A percentile compares a stretch with the other conserved stretches of the same genome.
phyloP scores from a whole-genome alignment of 805 yeast genomes.

The Grigorovia jiainica region DNA sequence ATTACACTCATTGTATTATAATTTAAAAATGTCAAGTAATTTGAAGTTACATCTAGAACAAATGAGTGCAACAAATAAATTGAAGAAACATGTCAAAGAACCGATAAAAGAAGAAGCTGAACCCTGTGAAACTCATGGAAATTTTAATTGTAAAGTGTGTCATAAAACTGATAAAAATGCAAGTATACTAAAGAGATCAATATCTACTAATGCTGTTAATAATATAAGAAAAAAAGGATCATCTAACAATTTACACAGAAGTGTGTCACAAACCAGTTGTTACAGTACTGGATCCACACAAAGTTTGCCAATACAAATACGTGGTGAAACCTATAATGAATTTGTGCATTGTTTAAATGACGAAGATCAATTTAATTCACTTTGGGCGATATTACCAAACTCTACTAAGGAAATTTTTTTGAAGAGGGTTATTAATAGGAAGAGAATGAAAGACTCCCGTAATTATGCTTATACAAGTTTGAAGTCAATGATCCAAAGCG shows the following conservation, averaged over 20 bases:
- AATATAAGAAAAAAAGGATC: constrained; percentile 4
- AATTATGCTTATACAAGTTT: constrained; percentile 1
- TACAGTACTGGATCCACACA: constrained; percentile 9
- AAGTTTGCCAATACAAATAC: background rate
- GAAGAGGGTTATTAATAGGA: constrained; percentile 3
- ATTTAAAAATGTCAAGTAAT: too few relatives aligned
- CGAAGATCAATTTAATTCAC: background rate
- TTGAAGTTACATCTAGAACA: too few relatives aligned
- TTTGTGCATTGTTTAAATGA: constrained; percentile 1
- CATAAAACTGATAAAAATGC: background rate
- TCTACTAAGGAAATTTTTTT: constrained; percentile 8
- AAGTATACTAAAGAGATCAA: constrained; percentile 8
- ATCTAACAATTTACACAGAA: constrained; percentile 5
- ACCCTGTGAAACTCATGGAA: constrained; percentile 10
- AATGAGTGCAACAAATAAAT: too few relatives aligned
- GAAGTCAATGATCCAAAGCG: background rate
- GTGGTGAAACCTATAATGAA: constrained; percentile 8
- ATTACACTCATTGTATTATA: too few relatives aligned
- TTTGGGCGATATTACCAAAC: constrained; percentile 9
- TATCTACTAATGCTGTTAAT: constrained; percentile 10
- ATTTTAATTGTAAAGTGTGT: constrained; percentile 5
- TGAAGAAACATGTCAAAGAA: too few relatives aligned
- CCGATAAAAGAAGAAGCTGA: constrained; percentile 11
- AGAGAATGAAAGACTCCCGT: background rate
- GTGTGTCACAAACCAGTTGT: constrained; percentile 10